Evolutionary conservation across 106 monocot genomes (phyloP), one percentile per base, ranked within the genome.

Genomic region (Alisma plantagoaquatica): DNA sequence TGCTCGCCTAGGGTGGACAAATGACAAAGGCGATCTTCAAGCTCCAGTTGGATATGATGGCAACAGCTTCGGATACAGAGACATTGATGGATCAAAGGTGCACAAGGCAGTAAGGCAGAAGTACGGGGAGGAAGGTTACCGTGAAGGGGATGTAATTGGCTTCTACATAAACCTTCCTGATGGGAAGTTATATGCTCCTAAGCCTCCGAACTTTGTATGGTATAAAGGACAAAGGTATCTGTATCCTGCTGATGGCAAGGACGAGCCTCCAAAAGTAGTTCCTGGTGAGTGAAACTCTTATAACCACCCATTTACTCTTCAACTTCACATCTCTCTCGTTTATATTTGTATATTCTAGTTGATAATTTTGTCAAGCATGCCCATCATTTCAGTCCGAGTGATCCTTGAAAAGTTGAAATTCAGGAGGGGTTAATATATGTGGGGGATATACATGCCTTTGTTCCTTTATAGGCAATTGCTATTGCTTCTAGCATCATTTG

Each of bases 31-130:
- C 31, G 91, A 91, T 50, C 70, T 91, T 23, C 91, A 91, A 46
- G 84, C 91, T 1, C 91, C 91, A 1, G 91, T 91, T 12, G 91
- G 91, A 1, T 91, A 71, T 22, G 91, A 91, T 41, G 68, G 67
- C 12, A 70, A 64, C 48, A 80, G 91, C 62, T 91, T 59, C 32
- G 91, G 84, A 3, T 91, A 84, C 33, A 75, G 91, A 54, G 91
- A 91, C 60, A 57, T 91, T 23, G 91, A 91, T 66, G 91, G 91
- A 14, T 60, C 57, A n/a, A 91, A 84, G 69, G 56, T 91, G 18
- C 84, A 84, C 46, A 84, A 73, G 75, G 80, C 84, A 0, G 23
- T 77, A 45, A 74, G 91, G 64, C 77, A 84, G 56, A 75, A 70
- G 61, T 91, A 91, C 64, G 84, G 77, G 18, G 70, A 71, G 3